phyloP scores from a whole-genome alignment of 768 basidiomycete species.

The Agaricus sinodeliciosus region DNA sequence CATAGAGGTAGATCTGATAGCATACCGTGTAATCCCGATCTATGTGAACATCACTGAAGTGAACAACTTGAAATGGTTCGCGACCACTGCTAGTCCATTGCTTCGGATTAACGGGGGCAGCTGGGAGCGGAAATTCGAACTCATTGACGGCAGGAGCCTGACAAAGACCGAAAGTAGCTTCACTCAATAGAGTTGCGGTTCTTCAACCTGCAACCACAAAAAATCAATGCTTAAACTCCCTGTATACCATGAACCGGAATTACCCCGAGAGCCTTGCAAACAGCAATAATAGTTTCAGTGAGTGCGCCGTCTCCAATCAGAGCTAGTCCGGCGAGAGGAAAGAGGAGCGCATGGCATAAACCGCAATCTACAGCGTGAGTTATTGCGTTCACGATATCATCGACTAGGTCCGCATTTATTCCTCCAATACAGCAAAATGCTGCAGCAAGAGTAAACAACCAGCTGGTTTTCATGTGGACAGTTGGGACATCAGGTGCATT shows the following conservation, averaged over 20 bases:
- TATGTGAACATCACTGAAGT: constrained; percentile 60
- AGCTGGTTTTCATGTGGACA: background rate
- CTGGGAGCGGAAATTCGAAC: constrained; percentile 38
- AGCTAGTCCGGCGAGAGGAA: constrained; percentile 40
- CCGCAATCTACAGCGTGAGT: constrained; percentile 40
- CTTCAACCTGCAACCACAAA: constrained; percentile 32
- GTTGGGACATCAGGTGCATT: background rate
- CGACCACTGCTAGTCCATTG: constrained; percentile 29
- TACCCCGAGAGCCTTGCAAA: constrained; percentile 40
- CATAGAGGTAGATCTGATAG: constrained; percentile 8
- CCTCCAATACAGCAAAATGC: background rate
- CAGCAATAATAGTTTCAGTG: constrained; percentile 30
- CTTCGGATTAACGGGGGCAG: constrained; percentile 29
- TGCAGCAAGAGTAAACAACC: background rate
- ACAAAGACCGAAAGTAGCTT: constrained; percentile 49
- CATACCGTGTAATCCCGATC: constrained; percentile 46
- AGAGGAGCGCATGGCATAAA: constrained; percentile 44
- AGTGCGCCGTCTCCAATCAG: constrained; percentile 42
- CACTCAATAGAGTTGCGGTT: constrained; percentile 49
- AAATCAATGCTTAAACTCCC: background rate
- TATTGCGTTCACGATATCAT: constrained; percentile 36
- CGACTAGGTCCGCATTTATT: constrained; percentile 24
- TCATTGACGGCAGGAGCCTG: constrained; percentile 37
- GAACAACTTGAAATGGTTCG: constrained; percentile 46
- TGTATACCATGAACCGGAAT: constrained; percentile 1